Evolutionary conservation across 2,329 filamentous ascomycete species (phyloP), one percentile per base, ranked within the genome.

Genomic region (Claviceps cyperi): DNA sequence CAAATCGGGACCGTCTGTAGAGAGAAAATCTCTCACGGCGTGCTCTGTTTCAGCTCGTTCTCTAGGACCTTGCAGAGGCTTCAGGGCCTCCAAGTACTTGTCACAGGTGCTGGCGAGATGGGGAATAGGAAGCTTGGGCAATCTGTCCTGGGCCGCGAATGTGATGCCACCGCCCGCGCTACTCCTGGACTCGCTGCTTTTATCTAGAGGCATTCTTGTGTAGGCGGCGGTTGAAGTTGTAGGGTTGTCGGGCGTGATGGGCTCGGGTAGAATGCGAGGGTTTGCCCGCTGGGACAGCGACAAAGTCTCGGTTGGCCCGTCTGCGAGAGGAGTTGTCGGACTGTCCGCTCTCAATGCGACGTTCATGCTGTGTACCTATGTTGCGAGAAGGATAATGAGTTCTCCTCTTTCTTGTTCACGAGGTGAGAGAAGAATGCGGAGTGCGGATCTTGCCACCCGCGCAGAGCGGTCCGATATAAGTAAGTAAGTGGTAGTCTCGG

Each of bases 101-200:
- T 81, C 75, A 64, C 84, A 85, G 0, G 86, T 88, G 52, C 71
- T 70, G 46, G 90, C 84, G 4, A 98, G 75, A 13, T 94, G 87
- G 0, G 91, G 92, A 49, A 98, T 95, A 7, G 92, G 92, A 39
- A 98, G 74, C 65, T 92, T 95, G 1, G 90, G 88, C 7, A 98
- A 76, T 57, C 81, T 84, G 56, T 95, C 88, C 65, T 98, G 91
- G 51, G 82, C 76, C 35, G 89, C 84, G 68, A 92, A 98, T 0
- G 92, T 97, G 63, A 94, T 81, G 49, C 89, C 83, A 14, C 79
- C 84, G 57, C 77, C 76, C 51, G 28, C 9, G 28, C 28, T 32
- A 32, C 74, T 75, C 51, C 72, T 35, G 19, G 21, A n/a, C 3
- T 49, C 24, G 7, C 35, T 44, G 38, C 19, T 44, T 6, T 47